Conservation (phyloP, 129 eudicot species). For the Saussurea involucrata region DNA sequence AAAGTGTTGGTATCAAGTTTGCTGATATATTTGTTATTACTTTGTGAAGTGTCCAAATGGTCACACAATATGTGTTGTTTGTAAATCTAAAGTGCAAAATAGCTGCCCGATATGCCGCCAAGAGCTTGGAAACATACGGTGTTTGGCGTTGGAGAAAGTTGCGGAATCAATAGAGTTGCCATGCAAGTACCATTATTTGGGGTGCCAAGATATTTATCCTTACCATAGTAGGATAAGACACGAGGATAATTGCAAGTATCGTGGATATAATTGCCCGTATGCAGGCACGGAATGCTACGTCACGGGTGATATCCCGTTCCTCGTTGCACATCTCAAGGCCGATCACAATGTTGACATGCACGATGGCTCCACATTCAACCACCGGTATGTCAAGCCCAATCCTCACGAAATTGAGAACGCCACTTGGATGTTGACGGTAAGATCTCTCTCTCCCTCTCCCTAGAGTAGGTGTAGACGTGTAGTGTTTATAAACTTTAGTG, state of each 20-base stretch:
- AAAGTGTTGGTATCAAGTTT: neutral
- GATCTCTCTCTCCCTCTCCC: slow-evolving; percentile 13
- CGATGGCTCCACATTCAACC: slow-evolving; percentile 65
- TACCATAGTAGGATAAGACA: slow-evolving; percentile 48
- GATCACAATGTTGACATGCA: slow-evolving; percentile 68
- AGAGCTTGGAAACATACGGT: slow-evolving; percentile 67
- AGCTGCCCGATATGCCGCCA: slow-evolving; percentile 60
- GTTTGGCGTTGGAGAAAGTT: slow-evolving; percentile 64
- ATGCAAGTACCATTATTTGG: slow-evolving; percentile 53
- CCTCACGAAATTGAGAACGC: slow-evolving; percentile 71
- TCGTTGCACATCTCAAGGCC: slow-evolving; percentile 55
- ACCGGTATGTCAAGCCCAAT: slow-evolving; percentile 61
- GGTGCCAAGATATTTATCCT: slow-evolving; percentile 62
- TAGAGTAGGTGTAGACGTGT: neutral
- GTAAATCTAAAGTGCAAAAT: slow-evolving; percentile 55
- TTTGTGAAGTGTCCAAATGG: slow-evolving; percentile 62
- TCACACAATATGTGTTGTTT: slow-evolving; percentile 53
- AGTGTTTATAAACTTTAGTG: too few relatives aligned
- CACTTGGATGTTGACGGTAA: slow-evolving; percentile 71
- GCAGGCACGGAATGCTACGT: slow-evolving; percentile 60
- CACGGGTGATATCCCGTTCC: slow-evolving; percentile 60
- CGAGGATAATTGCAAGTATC: slow-evolving; percentile 52
- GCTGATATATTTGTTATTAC: slow-evolving; percentile 11
- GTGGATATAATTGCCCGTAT: slow-evolving; percentile 64
- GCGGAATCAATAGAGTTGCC: slow-evolving; percentile 62